These are phyloP conservation scores for Daldinia concentrica DNA, from an alignment of 495 filamentous ascomycete genomes.

Conservation along the genomic window DNA sequence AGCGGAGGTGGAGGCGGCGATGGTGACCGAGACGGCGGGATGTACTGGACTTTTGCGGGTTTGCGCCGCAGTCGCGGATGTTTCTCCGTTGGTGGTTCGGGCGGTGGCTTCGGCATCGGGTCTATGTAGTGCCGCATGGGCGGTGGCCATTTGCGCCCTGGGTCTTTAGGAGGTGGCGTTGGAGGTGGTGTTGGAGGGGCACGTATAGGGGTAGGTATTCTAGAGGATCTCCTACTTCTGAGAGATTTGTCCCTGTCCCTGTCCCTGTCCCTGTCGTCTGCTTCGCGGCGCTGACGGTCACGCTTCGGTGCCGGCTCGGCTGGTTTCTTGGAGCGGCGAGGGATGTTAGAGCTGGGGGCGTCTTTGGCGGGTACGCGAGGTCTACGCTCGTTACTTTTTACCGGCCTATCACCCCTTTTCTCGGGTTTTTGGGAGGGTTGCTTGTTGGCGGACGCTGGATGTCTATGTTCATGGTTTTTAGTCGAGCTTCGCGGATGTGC, in stretches of 20 bases:
- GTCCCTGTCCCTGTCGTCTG: neutral
- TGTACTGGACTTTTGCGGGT: slow-evolving; percentile 2
- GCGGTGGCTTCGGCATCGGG: neutral
- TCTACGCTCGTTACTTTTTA: neutral
- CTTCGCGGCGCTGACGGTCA: neutral
- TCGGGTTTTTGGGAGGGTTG: neutral
- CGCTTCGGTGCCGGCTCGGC: neutral
- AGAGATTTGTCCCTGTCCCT: neutral
- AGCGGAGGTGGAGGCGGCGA: neutral
- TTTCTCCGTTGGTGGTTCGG: neutral
- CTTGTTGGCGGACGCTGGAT: neutral
- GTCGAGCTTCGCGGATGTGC: neutral
- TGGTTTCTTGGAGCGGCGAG: neutral
- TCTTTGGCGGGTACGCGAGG: neutral
- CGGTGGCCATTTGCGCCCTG: neutral
- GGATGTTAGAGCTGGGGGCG: neutral
- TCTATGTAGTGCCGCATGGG: neutral
- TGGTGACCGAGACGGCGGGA: neutral
- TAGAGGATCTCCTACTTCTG: neutral
- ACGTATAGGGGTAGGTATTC: neutral
- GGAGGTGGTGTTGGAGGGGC: neutral
- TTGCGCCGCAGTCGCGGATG: slow-evolving; percentile 20
- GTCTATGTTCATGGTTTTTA: neutral
- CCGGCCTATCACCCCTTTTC: neutral
- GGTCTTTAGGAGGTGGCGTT: neutral